These are phyloP conservation scores for Talaromyces sp. DNA, from an alignment of 2,329 filamentous ascomycete genomes.

Conservation along the genomic window DNA sequence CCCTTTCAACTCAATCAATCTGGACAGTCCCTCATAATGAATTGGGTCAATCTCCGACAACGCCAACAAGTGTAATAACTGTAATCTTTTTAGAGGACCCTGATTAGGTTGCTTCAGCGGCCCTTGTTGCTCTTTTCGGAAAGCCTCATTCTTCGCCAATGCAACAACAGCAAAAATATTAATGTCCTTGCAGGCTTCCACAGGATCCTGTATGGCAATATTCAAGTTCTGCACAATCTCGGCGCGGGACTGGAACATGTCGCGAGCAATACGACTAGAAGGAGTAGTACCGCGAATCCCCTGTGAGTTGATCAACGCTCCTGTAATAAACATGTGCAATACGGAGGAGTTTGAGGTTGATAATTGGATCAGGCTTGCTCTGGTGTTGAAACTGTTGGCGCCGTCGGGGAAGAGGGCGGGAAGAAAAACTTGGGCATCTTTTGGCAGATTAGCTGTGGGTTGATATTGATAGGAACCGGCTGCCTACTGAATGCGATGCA, in stretches of 20 bases:
- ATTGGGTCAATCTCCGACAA: neutral
- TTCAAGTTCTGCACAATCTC: neutral
- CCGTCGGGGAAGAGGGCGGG: neutral
- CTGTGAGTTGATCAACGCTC: neutral
- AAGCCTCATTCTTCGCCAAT: neutral
- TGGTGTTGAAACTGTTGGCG: neutral
- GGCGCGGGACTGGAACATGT: slow-evolving; percentile 2
- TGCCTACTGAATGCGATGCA: slow-evolving; percentile 2
- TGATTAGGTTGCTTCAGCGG: neutral
- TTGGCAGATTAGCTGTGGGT: neutral
- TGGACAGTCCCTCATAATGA: neutral
- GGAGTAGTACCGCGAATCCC: neutral
- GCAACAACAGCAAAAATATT: neutral
- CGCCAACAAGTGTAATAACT: neutral
- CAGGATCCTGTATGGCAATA: neutral
- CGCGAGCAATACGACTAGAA: neutral
- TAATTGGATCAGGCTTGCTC: neutral
- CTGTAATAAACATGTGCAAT: neutral
- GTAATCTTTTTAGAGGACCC: neutral
- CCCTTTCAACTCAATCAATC: neutral
- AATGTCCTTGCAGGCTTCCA: slow-evolving; percentile 1
- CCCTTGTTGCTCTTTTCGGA: neutral
- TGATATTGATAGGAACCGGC: neutral
- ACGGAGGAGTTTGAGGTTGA: neutral
- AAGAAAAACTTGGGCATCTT: neutral